Conservation (phyloP, 345 rosid genomes). For the Lepidium sativum region DNA sequence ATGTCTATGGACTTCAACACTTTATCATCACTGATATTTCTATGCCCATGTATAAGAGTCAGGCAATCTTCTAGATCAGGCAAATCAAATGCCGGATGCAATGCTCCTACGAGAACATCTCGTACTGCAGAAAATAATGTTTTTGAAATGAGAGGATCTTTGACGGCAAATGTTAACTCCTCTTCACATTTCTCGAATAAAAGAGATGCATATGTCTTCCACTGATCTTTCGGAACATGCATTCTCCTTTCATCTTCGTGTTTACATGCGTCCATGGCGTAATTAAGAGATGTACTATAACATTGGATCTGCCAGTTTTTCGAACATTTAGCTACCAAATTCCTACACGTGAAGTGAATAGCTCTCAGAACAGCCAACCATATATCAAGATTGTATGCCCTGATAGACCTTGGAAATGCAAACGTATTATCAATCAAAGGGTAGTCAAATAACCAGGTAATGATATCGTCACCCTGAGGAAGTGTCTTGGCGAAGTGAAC, state of each 20-base stretch:
- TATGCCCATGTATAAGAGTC: background rate
- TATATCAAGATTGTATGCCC: constrained; percentile 12
- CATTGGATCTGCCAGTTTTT: background rate
- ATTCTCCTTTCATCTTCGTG: constrained; percentile 1
- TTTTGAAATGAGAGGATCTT: background rate
- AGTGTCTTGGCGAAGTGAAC: constrained; percentile 8
- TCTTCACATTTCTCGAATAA: background rate
- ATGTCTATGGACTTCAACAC: background rate
- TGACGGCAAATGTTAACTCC: background rate
- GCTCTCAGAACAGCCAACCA: constrained; percentile 12
- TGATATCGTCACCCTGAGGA: constrained; percentile 17
- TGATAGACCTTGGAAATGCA: background rate
- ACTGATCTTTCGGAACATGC: background rate
- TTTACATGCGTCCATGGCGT: background rate
- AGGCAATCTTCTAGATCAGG: background rate
- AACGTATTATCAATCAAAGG: background rate
- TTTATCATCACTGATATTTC: constrained; percentile 5
- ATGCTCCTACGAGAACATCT: constrained; percentile 4
- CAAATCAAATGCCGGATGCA: background rate
- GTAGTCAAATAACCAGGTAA: constrained; percentile 10
- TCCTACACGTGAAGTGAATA: background rate
- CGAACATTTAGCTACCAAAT: background rate
- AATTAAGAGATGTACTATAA: background rate
- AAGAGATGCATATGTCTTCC: constrained; percentile 9
- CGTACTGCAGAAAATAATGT: background rate